Conservation (phyloP, 2,329 filamentous ascomycete genomes). For the Neopestalotiopsis sp. region DNA sequence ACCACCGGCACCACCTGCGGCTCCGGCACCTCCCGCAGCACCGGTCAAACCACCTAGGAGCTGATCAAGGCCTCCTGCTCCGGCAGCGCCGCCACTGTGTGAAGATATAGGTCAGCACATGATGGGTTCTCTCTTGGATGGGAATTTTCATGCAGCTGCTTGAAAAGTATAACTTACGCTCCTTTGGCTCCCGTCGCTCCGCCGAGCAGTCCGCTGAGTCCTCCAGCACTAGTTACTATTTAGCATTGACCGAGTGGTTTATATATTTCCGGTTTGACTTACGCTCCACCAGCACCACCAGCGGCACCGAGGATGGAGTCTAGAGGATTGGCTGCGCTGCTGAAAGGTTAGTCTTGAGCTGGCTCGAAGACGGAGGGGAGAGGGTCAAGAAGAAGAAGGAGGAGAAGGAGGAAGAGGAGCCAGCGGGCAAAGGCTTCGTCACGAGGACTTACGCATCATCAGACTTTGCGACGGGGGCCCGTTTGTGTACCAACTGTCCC, state of each 20-base stretch:
- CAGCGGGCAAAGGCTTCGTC: background rate
- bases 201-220: slow-evolving; percentile 10
- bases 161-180: background rate
- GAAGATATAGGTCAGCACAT: background rate
- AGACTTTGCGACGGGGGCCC: background rate
- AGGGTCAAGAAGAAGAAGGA: too few relatives aligned
- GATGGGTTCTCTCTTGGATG: too few relatives aligned
- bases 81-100: slow-evolving; percentile 8
- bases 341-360: background rate
- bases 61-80: slow-evolving; percentile 15
- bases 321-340: slow-evolving; percentile 3
- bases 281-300: slow-evolving; percentile 12
- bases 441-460: background rate
- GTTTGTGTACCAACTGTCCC: background rate
- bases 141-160: background rate
- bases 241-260: background rate
- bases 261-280: background rate
- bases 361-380: background rate
- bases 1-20: slow-evolving; percentile 9
- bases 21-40: slow-evolving; percentile 1
- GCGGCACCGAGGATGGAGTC: slow-evolving; percentile 5
- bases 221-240: slow-evolving; percentile 1
- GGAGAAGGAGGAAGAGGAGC: too few relatives aligned
- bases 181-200: slow-evolving; percentile 11
- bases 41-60: slow-evolving; percentile 18